Base-by-base conservation (phyloP, 140 eudicot species). In the Senecio squalidus region DNA sequence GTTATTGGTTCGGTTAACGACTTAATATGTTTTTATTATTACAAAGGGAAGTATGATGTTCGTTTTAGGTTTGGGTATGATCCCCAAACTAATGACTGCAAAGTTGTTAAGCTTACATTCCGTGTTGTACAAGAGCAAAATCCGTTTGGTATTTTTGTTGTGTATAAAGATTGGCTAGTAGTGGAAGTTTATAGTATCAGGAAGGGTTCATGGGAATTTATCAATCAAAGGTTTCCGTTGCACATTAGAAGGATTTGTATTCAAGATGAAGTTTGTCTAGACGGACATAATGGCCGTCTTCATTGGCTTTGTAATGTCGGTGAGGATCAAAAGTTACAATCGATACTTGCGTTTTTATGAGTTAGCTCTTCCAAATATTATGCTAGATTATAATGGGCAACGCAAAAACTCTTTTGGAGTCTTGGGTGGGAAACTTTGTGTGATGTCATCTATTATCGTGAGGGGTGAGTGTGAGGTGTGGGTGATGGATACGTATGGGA, bases 131-230 rank as follows among this genome's bases (percentile, higher is more conserved):
- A n/a, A 10, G 15, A 27, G 1, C 2, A 2, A 2, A 21, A 13
- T 39, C 45, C 45, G 20, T 7, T 3, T 5, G 4, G 9, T 9
- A 3, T 7, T 0, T 4, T 1, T 22, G 45, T 39, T 10, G 45
- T 39, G 1, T n/a, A 7, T 47, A 18, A 25, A 9, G 25, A 39
- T 2, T 22, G 40, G 45, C 10, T 25, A 6, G 40, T n/a, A 28
- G 67, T 61, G 1, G 67, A 27, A 27, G 43, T 61, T 7, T 61
- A 61, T 43, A 60, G 67, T 18, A 43, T 60, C 28, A 60, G 55
- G 17, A 43, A 43, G 6, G 39, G 55, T n/a, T 61, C 24, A 1
- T 61, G 67, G 67, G 10, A 13, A 18, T 27, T 30, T 5, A 61
- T 61, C 29, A 29, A 49, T 1, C 14, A 61, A 18, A 27, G 30